Evolutionary conservation across 495 filamentous ascomycete species (phyloP).

Genomic region (Xylaria castorea): DNA sequence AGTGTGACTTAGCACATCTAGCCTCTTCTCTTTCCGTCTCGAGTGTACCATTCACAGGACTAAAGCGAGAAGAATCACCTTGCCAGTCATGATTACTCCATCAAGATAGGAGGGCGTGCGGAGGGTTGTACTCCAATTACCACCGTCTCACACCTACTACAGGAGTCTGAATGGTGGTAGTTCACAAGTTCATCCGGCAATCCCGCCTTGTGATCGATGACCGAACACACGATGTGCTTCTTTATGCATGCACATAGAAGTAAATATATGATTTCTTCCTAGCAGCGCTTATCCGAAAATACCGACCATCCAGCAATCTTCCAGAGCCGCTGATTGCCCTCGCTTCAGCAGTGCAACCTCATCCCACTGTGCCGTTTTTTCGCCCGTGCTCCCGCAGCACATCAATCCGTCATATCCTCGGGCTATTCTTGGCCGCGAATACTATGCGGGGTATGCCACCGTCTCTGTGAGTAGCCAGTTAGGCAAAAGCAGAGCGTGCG

Average conservation of each 20-base stretch:
- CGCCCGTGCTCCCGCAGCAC: slow-evolving; percentile 7
- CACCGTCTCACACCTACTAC: background rate
- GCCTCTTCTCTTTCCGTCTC: background rate
- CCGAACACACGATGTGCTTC: background rate
- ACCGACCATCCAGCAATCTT: slow-evolving; percentile 26
- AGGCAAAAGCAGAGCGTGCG: background rate
- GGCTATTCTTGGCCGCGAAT: slow-evolving; percentile 14
- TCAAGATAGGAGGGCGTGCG: background rate
- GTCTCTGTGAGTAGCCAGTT: background rate
- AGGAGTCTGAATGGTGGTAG: background rate
- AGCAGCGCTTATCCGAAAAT: slow-evolving; percentile 28
- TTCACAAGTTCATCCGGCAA: background rate
- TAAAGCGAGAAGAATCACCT: background rate
- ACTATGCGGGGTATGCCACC: slow-evolving; percentile 15
- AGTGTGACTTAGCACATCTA: background rate
- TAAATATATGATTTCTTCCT: slow-evolving; percentile 6
- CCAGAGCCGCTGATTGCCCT: slow-evolving; percentile 26
- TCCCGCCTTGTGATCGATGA: background rate
- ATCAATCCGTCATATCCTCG: background rate
- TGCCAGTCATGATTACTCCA: background rate
- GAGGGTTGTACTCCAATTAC: background rate
- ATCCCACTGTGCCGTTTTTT: background rate
- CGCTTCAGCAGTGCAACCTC: slow-evolving; percentile 27
- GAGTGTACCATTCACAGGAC: background rate
- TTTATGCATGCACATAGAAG: background rate